Evolutionary conservation across 2,329 filamentous ascomycete species (phyloP).

Genomic region (Ophiostoma pallidulum): DNA sequence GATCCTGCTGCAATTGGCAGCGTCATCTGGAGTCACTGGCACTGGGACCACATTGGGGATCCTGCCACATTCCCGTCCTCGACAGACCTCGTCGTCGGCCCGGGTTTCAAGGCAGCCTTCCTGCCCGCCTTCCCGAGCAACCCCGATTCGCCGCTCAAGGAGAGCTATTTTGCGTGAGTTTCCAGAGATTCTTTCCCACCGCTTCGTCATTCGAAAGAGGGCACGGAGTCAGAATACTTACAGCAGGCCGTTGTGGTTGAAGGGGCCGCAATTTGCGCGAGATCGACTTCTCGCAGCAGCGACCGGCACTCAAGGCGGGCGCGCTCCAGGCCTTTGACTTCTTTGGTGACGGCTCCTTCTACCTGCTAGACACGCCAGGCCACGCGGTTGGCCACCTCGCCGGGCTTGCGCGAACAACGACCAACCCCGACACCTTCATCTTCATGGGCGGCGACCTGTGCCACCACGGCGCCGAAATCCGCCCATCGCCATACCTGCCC

Average conservation of each 20-base stretch:
- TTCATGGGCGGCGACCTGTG: slow-evolving; percentile 28
- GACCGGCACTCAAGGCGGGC: slow-evolving; percentile 23
- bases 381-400: slow-evolving; percentile 28
- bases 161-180: too few species aligned
- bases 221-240: too few species aligned
- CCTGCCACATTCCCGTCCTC: neutral
- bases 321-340: slow-evolving; percentile 19
- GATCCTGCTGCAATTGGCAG: too few species aligned
- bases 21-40: slow-evolving; percentile 4
- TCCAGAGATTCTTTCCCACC: too few species aligned
- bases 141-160: slow-evolving; percentile 22
- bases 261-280: slow-evolving; percentile 20
- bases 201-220: too few species aligned
- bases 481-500: slow-evolving; percentile 16
- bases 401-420: slow-evolving; percentile 28
- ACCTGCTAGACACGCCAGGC: slow-evolving; percentile 21
- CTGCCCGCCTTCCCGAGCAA: neutral
- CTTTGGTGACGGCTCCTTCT: slow-evolving; percentile 23
- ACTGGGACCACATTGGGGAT: slow-evolving; percentile 4
- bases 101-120: neutral
- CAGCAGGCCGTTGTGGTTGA: too few species aligned
- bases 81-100: neutral
- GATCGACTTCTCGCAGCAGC: neutral
- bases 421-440: slow-evolving; percentile 21
- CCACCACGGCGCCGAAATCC: slow-evolving; percentile 24